Base-by-base conservation (phyloP, 2,329 filamentous ascomycete genomes). In the Periconia sp. region DNA sequence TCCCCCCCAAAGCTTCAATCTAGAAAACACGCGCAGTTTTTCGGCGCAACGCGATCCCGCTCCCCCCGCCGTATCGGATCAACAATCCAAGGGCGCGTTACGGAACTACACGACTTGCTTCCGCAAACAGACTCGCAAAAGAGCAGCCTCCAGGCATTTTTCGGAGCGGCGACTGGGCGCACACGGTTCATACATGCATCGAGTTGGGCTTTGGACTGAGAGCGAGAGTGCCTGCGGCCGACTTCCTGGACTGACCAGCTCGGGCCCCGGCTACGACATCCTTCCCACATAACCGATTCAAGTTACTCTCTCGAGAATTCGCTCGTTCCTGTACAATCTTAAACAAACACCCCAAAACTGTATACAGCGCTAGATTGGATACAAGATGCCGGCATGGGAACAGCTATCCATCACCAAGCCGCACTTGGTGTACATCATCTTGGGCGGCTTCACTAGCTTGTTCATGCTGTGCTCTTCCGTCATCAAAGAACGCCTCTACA, bases 381-480 rank as follows among this genome's bases (percentile, higher is more conserved):
- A 54, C 49, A 54, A 19, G 6, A 62, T 42, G 52, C 92, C 92
- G 89, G 87, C 86, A 57, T 92, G 89, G 89, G 83, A 88, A 45
- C 88, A 92, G 64, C 82, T 93, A 49, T 86, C 87, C 57, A 87
- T 97, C 79, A 97, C 95, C 77, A 90, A 88, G 81, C 91, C 94
- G 68, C 94, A 99, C 81, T 77, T 97, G 90, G 94, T 96, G 61
- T 99, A 99, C 77, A 91, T 97, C 77, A 97, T 99, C 77, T 81
- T 99, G 52, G 94, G 94, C 68, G 94, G 93, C 74, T 99, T 99
- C 79, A 99, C 94, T 63, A 92, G 89, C 56, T 81, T 99, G 66
- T 99, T 99, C 79, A 99, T 99, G 94, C 82, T 99, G 55, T 96
- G 92, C 76, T 99, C 94, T 55, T 91, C 95, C 51, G 87, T 97